Percentiles rank a stretch among this genome's conserved stretches.
Evolutionary conservation across 306 rosid genomes (phyloP).

Genomic region (Cucurbita moschata): DNA sequence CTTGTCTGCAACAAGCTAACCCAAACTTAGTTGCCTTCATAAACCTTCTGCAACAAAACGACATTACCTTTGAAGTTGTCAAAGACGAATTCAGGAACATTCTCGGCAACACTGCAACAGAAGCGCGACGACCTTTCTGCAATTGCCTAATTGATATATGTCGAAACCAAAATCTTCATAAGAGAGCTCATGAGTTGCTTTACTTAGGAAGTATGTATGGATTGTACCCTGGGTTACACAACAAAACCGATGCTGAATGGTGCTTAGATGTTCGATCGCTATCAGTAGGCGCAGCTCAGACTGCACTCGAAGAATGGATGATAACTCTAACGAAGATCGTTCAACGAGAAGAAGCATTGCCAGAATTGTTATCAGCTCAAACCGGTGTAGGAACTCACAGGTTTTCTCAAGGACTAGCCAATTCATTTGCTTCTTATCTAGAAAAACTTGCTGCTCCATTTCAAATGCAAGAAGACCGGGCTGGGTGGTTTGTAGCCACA

Average conservation of each 20-base stretch:
- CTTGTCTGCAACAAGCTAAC: constrained; percentile 59
- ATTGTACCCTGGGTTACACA: constrained; percentile 73
- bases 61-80: constrained; percentile 38
- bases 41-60: constrained; percentile 31
- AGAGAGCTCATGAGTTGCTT: constrained; percentile 84
- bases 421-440: constrained; percentile 67
- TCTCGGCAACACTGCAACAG: constrained; percentile 34
- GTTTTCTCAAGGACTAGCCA: constrained; percentile 63
- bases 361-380: constrained; percentile 56
- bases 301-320: constrained; percentile 96
- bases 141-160: constrained; percentile 91
- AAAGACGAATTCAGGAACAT: constrained; percentile 54
- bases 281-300: constrained; percentile 77
- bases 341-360: constrained; percentile 45
- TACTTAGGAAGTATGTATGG: constrained; percentile 80
- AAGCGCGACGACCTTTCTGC: constrained; percentile 79
- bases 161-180: constrained; percentile 40
- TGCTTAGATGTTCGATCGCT: constrained; percentile 75
- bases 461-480: constrained; percentile 49
- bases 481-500: constrained; percentile 57
- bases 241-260: constrained; percentile 54
- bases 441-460: constrained; percentile 68
- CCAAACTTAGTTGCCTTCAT: constrained; percentile 51
- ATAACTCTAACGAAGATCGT: constrained; percentile 51
- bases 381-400: constrained; percentile 70